phyloP scores from a whole-genome alignment of 2,329 filamentous ascomycete genomes.

The Rhinocladiella similis region DNA sequence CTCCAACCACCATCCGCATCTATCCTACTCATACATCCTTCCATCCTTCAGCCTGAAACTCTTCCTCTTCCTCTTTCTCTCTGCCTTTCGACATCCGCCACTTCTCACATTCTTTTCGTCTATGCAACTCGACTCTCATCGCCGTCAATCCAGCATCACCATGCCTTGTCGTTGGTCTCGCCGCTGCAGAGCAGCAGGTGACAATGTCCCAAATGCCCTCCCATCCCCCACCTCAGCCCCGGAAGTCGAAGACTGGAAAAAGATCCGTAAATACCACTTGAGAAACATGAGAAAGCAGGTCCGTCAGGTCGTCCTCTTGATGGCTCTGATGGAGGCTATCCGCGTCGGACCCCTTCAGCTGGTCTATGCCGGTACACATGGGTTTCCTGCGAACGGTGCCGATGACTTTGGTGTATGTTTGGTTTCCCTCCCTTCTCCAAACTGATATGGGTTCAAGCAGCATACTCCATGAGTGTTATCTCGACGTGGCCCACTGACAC shows the following conservation, averaged over 20 bases:
- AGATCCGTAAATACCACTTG: constrained; percentile 25
- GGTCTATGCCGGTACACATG: constrained; percentile 27
- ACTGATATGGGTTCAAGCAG: no score
- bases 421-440: neutral
- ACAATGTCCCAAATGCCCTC: constrained; percentile 2
- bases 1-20: no score
- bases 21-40: no score
- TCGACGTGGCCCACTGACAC: no score
- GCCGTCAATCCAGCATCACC: constrained; percentile 23
- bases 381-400: constrained; percentile 18
- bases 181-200: constrained; percentile 14
- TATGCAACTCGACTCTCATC: constrained; percentile 31
- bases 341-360: constrained; percentile 26
- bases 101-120: constrained; percentile 1
- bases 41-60: neutral
- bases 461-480: neutral
- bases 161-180: constrained; percentile 28
- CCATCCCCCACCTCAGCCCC: constrained; percentile 14
- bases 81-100: neutral
- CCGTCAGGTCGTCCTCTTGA: constrained; percentile 24
- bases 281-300: constrained; percentile 28
- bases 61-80: neutral
- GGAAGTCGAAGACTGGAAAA: constrained; percentile 26
- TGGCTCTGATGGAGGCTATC: constrained; percentile 27
- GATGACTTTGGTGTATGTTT: constrained; percentile 28